Conservation (phyloP, 2,329 filamentous ascomycete species). For the Macroventuria anomochaeta region DNA sequence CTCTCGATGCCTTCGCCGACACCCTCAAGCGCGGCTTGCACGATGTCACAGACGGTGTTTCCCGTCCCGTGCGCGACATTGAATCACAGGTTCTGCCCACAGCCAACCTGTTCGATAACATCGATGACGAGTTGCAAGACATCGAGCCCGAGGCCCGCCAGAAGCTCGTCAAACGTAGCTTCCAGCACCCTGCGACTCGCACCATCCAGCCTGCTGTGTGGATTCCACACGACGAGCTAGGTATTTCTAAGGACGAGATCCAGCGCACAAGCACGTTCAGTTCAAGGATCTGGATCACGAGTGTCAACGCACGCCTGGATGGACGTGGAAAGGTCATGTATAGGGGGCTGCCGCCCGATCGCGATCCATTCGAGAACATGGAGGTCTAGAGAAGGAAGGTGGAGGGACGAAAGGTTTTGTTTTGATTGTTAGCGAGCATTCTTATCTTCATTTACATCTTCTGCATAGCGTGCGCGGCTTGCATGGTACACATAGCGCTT, state of each 20-base stretch:
- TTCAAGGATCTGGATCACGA: slow-evolving; percentile 85
- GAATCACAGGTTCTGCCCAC: slow-evolving; percentile 65
- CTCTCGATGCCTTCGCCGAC: slow-evolving; percentile 37
- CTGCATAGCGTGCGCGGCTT: slow-evolving; percentile 16
- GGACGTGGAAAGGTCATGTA: slow-evolving; percentile 83
- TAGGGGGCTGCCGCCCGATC: slow-evolving; percentile 84
- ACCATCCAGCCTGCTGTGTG: slow-evolving; percentile 87
- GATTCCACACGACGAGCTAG: slow-evolving; percentile 90
- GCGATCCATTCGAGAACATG: slow-evolving; percentile 50
- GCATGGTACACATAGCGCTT: slow-evolving; percentile 13
- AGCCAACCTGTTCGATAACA: slow-evolving; percentile 82
- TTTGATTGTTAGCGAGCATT: slow-evolving; percentile 13
- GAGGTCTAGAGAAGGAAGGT: slow-evolving; percentile 32
- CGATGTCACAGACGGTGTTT: slow-evolving; percentile 40
- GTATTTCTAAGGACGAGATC: slow-evolving; percentile 91
- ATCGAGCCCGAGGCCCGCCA: slow-evolving; percentile 89
- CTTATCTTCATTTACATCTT: neutral
- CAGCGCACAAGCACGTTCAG: slow-evolving; percentile 77
- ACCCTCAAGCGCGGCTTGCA: slow-evolving; percentile 38
- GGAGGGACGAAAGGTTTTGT: neutral
- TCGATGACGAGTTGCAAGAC: slow-evolving; percentile 93
- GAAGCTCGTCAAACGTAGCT: slow-evolving; percentile 81
- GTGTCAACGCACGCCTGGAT: slow-evolving; percentile 88
- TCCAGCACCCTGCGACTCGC: slow-evolving; percentile 86
- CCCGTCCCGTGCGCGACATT: slow-evolving; percentile 43